A percentile compares a stretch with the other conserved stretches of the same genome.
These are phyloP conservation scores for Acanthamoeba lugdunensis DNA, from an alignment of 208 protist genomes.

Conservation along the genomic window DNA sequence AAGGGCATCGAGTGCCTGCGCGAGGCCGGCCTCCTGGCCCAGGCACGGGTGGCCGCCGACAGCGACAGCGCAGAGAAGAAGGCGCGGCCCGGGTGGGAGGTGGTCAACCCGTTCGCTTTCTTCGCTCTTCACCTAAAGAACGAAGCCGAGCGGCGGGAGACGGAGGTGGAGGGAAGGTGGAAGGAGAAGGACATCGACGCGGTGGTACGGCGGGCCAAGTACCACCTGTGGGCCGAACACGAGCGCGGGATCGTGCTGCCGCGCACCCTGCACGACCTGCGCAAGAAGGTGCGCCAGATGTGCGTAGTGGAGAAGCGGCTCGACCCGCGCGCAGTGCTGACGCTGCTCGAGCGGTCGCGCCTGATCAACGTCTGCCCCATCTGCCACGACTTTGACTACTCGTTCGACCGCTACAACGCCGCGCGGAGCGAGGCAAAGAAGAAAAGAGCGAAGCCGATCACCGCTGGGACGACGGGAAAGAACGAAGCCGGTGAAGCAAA, in stretches of 20 bases:
- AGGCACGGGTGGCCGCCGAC: background rate
- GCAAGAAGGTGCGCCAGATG: slow-evolving; percentile 18
- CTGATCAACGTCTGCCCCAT: background rate
- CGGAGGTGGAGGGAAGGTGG: background rate
- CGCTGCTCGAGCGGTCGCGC: background rate
- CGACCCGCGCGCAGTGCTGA: background rate
- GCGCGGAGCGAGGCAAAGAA: background rate
- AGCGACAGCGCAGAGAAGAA: background rate
- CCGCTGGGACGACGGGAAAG: background rate
- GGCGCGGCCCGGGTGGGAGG: background rate
- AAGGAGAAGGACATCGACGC: slow-evolving; percentile 30
- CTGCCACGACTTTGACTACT: background rate
- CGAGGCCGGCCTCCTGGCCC: background rate
- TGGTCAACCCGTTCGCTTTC: background rate
- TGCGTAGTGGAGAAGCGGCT: slow-evolving; percentile 8
- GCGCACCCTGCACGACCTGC: background rate
- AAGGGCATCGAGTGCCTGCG: background rate
- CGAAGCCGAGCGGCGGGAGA: background rate
- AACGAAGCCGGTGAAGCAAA: background rate
- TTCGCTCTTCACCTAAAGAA: background rate
- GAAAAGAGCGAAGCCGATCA: background rate
- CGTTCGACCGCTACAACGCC: background rate
- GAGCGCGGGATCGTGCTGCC: background rate
- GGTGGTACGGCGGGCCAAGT: slow-evolving; percentile 4
- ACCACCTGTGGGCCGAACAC: background rate